phyloP scores from a whole-genome alignment of 2,329 filamentous ascomycete genomes.

The Trichoderma citrinoviride region DNA sequence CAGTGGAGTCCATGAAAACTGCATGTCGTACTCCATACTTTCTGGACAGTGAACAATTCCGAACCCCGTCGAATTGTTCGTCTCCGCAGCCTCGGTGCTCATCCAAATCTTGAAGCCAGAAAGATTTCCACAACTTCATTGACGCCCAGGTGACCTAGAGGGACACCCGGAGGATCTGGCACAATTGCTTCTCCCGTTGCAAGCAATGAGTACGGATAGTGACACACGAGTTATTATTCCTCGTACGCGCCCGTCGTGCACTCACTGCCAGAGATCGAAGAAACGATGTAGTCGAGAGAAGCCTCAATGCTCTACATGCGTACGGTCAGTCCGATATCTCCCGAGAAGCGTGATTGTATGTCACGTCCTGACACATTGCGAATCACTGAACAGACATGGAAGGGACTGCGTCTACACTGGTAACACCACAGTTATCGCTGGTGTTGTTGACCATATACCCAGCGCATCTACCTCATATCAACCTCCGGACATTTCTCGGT shows the following conservation, averaged over 20 bases:
- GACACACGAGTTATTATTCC: background rate
- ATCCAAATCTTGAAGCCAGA: too few species aligned
- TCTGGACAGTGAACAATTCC: too few species aligned
- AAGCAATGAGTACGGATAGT: background rate
- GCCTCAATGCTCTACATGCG: background rate
- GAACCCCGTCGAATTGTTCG: too few species aligned
- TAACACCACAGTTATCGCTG: background rate
- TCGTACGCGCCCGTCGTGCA: background rate
- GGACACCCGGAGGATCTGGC: too few species aligned
- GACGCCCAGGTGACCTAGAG: too few species aligned
- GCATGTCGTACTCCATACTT: too few species aligned
- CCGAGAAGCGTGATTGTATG: too few species aligned
- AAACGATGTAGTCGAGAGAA: slow-evolving; percentile 1
- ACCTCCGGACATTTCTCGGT: background rate
- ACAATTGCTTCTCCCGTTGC: background rate
- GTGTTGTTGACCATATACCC: background rate
- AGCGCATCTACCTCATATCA: background rate
- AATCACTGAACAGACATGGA: background rate
- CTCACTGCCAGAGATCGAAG: slow-evolving; percentile 1
- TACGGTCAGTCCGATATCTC: background rate
- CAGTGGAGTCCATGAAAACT: too few species aligned
- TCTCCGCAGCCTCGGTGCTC: too few species aligned
- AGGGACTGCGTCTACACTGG: background rate
- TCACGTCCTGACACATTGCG: background rate
- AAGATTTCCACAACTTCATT: too few species aligned